Evolutionary conservation across 2,329 filamentous ascomycete genomes (phyloP).

Genomic region (Penicillium hordei): DNA sequence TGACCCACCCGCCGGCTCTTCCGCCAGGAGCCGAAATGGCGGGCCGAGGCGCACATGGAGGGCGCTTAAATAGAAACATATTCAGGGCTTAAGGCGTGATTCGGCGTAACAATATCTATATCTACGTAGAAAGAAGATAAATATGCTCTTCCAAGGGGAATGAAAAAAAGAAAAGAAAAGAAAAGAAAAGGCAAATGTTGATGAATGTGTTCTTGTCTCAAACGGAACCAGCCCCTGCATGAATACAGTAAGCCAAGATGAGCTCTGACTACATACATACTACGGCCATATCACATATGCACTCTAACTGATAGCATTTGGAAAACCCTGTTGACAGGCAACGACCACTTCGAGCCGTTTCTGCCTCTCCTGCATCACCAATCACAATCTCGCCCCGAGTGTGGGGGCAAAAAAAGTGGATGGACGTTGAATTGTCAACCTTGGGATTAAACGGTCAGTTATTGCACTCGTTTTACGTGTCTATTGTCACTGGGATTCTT

Average conservation of each 20-base stretch:
- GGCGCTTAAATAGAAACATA: neutral
- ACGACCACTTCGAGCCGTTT: neutral
- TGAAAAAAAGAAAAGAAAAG: neutral
- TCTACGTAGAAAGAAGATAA: neutral
- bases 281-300: neutral
- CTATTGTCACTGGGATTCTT: too few species aligned
- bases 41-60: neutral
- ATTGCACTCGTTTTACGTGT: too few species aligned
- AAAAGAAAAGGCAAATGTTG: neutral
- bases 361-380: too few species aligned
- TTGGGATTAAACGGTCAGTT: too few species aligned
- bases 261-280: neutral
- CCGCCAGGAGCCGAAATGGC: neutral
- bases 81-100: neutral
- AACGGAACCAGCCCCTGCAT: neutral
- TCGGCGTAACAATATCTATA: neutral
- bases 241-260: neutral
- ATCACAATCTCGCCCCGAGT: too few species aligned
- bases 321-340: neutral
- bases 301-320: neutral
- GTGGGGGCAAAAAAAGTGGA: too few species aligned
- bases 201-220: neutral
- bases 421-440: too few species aligned
- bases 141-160: neutral
- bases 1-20: too few species aligned